Percentiles rank a stretch among this genome's conserved stretches.
Evolutionary conservation across 305 asterid genomes (phyloP).

Genomic region (Fraxinus paxiana): DNA sequence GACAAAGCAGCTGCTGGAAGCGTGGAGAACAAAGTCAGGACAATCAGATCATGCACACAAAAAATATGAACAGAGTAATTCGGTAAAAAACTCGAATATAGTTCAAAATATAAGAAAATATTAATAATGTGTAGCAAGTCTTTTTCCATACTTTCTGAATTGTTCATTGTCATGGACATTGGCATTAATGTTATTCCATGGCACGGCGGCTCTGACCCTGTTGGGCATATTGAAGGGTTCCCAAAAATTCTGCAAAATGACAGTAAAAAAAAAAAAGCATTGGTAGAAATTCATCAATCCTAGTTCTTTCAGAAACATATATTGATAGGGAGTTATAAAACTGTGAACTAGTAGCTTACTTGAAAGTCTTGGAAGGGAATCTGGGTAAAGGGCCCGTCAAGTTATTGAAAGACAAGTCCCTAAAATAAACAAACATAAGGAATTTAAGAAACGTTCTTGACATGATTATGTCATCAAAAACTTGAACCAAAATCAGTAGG

Average conservation of each 20-base stretch:
- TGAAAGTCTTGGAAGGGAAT: slow-evolving; percentile 38
- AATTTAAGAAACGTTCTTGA: background rate
- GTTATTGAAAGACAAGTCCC: slow-evolving; percentile 51
- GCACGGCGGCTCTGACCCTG: slow-evolving; percentile 37
- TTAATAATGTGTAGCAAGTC: background rate
- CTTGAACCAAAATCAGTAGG: background rate
- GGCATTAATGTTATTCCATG: slow-evolving; percentile 36
- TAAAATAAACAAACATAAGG: slow-evolving; percentile 12
- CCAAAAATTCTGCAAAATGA: slow-evolving; percentile 36
- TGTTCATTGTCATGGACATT: slow-evolving; percentile 45
- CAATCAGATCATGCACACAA: background rate
- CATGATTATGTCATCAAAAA: background rate
- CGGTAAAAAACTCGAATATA: background rate
- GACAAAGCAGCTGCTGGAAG: slow-evolving; percentile 25
- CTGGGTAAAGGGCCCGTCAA: slow-evolving; percentile 43
- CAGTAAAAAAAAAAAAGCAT: background rate
- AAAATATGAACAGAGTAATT: background rate
- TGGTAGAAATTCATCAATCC: background rate
- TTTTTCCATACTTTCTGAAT: slow-evolving; percentile 29
- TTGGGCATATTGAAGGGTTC: slow-evolving; percentile 42
- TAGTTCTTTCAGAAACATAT: background rate
- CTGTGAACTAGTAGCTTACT: slow-evolving; percentile 27
- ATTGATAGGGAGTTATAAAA: background rate
- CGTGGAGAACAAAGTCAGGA: background rate
- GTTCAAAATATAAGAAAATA: background rate